Conservation (phyloP, 1,284 basidiomycete species). For the Meira nashicola region DNA sequence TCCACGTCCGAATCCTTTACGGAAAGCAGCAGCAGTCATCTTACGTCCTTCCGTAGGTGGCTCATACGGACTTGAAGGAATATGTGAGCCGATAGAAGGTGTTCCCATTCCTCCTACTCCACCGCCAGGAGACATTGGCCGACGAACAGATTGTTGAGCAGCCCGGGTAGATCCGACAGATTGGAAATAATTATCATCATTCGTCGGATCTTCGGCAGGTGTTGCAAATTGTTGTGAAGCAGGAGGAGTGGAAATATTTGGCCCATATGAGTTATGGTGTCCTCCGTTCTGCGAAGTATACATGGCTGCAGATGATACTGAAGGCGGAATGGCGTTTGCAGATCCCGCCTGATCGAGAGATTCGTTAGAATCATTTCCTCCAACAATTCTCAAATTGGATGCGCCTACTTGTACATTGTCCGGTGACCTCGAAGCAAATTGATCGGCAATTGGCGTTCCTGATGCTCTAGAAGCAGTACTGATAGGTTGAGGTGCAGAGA, state of each 20-base stretch:
- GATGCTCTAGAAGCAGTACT: neutral
- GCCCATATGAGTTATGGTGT: no score
- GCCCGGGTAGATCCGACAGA: constrained; percentile 39
- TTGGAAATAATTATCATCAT: constrained; percentile 36
- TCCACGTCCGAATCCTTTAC: constrained; percentile 34
- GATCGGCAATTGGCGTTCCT: constrained; percentile 7
- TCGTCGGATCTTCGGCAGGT: constrained; percentile 10
- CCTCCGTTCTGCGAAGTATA: neutral
- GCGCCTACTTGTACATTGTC: constrained; percentile 6
- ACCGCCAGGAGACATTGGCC: constrained; percentile 21
- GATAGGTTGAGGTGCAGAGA: neutral
- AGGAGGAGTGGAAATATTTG: constrained; percentile 7
- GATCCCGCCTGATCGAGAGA: neutral
- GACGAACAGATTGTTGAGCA: constrained; percentile 33
- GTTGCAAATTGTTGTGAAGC: constrained; percentile 13
- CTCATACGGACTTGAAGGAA: constrained; percentile 11
- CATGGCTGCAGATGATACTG: neutral
- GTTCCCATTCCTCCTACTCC: neutral
- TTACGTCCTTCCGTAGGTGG: constrained; percentile 31
- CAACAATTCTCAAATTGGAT: constrained; percentile 2
- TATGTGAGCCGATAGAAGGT: neutral
- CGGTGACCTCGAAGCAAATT: constrained; percentile 6
- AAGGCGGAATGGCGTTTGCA: neutral
- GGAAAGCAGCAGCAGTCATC: constrained; percentile 44
- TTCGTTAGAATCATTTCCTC: neutral